phyloP scores from a whole-genome alignment of 2,329 filamentous ascomycete species.

The Setomelanomma holmii region DNA sequence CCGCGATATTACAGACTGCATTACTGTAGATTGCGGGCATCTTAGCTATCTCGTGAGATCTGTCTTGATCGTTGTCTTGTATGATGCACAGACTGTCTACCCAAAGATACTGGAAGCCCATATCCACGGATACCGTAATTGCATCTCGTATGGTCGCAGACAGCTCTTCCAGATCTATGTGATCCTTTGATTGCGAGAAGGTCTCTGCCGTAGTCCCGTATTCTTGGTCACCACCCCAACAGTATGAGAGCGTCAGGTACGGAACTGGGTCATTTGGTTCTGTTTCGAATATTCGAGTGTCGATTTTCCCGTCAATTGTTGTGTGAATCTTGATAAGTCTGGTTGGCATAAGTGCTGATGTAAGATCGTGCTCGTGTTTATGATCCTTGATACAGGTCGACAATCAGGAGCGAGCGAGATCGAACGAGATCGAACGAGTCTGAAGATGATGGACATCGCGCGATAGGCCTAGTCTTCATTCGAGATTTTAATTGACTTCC shows the following conservation, averaged over 20 bases:
- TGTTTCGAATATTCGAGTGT: neutral
- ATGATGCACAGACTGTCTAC: conserved; percentile 11
- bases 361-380: neutral
- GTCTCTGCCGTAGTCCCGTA: neutral
- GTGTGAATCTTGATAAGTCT: neutral
- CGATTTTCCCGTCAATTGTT: neutral
- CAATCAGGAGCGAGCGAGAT: neutral
- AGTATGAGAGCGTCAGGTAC: neutral
- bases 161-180: neutral
- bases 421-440: neutral
- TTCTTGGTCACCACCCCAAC: neutral
- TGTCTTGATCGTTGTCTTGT: conserved; percentile 10
- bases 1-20: conserved; percentile 11
- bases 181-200: neutral
- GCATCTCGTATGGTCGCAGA: neutral
- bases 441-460: neutral
- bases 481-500: neutral
- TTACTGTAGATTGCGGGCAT: conserved; percentile 15
- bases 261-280: neutral
- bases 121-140: neutral
- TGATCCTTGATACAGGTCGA: neutral
- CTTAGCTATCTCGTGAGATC: conserved; percentile 2
- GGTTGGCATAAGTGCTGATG: neutral
- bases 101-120: conserved; percentile 16
- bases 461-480: neutral